A percentile compares a stretch with the other conserved stretches of the same genome.
Evolutionary conservation across 208 protist genomes (phyloP).

Genomic region (Entamoeba histolytica): DNA sequence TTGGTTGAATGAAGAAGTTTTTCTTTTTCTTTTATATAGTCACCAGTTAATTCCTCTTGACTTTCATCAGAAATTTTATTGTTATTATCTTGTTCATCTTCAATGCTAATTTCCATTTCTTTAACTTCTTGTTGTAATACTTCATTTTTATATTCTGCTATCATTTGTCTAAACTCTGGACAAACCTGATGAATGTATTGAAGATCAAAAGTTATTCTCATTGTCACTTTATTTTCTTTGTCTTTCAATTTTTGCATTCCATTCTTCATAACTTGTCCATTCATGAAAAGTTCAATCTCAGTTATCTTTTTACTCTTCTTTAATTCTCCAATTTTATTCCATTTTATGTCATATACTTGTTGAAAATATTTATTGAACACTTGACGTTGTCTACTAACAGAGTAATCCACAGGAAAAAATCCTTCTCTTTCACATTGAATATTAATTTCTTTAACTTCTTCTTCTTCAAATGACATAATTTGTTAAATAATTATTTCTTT

Average conservation of each 20-base stretch:
- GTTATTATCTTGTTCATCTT: neutral
- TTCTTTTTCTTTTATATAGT: too few relatives aligned
- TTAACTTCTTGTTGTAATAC: neutral
- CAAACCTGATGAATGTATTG: neutral
- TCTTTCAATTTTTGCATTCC: too few relatives aligned
- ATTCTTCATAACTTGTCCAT: too few relatives aligned
- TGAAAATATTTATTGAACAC: neutral
- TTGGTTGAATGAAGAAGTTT: neutral
- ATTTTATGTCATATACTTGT: neutral
- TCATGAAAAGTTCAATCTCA: too few relatives aligned
- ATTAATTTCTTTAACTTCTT: neutral
- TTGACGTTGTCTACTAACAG: neutral
- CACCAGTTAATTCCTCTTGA: too few relatives aligned
- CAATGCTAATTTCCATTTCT: neutral
- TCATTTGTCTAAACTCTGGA: neutral
- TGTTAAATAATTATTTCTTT: too few relatives aligned
- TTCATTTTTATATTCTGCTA: neutral
- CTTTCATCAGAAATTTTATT: neutral
- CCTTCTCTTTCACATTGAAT: neutral
- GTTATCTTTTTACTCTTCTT: neutral
- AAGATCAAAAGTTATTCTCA: neutral
- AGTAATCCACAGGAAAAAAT: neutral
- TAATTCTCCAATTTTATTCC: neutral
- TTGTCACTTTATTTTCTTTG: neutral
- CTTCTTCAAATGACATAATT: too few relatives aligned